phyloP scores from a whole-genome alignment of 2,329 filamentous ascomycete genomes.

The Seiridium unicorne region DNA sequence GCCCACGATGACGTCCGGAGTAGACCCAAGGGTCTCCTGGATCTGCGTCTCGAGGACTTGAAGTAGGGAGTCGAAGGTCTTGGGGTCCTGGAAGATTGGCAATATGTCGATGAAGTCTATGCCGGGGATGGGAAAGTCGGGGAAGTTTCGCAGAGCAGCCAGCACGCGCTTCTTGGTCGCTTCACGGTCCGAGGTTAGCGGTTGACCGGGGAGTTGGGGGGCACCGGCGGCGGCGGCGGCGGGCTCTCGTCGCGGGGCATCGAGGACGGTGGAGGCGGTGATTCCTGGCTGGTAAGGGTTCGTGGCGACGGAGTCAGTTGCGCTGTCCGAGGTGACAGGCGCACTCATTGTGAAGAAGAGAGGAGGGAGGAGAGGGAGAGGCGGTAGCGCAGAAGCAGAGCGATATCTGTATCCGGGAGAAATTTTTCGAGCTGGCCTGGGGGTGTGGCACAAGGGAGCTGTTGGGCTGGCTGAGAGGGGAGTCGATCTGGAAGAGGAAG shows the following conservation, averaged over 20 bases:
- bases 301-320: conserved; percentile 33
- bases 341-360: conserved; percentile 34
- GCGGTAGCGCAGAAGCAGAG: conserved; percentile 12
- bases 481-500: conserved; percentile 9
- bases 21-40: conserved; percentile 57
- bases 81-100: conserved; percentile 82
- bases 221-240: conserved; percentile 58
- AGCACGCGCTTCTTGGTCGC: conserved; percentile 50
- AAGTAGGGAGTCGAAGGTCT: conserved; percentile 73
- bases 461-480: background rate
- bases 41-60: conserved; percentile 84
- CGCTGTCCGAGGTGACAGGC: conserved; percentile 30
- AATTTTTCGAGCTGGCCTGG: conserved; percentile 5
- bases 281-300: conserved; percentile 28
- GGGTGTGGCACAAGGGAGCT: conserved; percentile 6
- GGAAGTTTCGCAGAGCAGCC: conserved; percentile 76
- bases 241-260: conserved; percentile 65
- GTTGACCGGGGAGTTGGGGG: conserved; percentile 66
- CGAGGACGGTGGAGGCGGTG: conserved; percentile 35
- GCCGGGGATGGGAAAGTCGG: conserved; percentile 87
- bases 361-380: conserved; percentile 25
- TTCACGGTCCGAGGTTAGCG: conserved; percentile 48
- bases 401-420: conserved; percentile 8
- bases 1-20: conserved; percentile 87
- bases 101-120: conserved; percentile 98